Evolutionary conservation across 2,329 filamentous ascomycete genomes (phyloP), one percentile per base, ranked within the genome.

Genomic region (Harringtonia lauricola): DNA sequence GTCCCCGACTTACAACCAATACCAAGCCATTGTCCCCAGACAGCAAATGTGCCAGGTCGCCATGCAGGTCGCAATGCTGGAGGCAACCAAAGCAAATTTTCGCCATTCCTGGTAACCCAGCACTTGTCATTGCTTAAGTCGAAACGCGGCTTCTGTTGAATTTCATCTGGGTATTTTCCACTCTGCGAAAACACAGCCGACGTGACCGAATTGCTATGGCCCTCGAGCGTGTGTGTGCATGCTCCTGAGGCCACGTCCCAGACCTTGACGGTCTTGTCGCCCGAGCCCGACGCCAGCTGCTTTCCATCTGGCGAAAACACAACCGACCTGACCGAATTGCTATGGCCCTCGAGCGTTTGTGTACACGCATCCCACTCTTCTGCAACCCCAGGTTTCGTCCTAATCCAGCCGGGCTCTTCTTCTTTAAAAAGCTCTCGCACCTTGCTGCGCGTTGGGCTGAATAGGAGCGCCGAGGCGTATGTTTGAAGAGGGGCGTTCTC

Each of bases 381-480:
- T 24, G 10, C 8, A 3, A 41, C 10, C 19, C 3, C 7, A 8
- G 33, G 12, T 7, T 33, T 43, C 7, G 14, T 17, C 9, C 8
- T 33, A n/a, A 43, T 15, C 40, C 36, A 39, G 17, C 31, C 24
- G 21, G 15, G 40, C 19, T 31, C 15, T n/a, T 43, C 22, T 17
- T 19, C 18, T 33, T 15, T 8, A 24, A 41, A 43, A 4, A 19
- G 31, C 12, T 35, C 17, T 18, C 34, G 33, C 13, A 43, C 37
- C 29, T 24, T 21, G 41, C 41, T 43, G 3, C 34, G 22, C 12
- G 15, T 35, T 21, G 44, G 41, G 28, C 41, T 37, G 19, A 46
- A 41, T 8, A 43, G 21, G 7, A 43, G 41, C 12, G 35, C 44
- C 18, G 44, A 46, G 14, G 19, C 33, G 19, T 46, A 46, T 18